A percentile compares a stretch with the other conserved stretches of the same genome.
Conservation (phyloP, 2,329 filamentous ascomycete genomes). For the Aspergillus pseudoviridinutans region DNA sequence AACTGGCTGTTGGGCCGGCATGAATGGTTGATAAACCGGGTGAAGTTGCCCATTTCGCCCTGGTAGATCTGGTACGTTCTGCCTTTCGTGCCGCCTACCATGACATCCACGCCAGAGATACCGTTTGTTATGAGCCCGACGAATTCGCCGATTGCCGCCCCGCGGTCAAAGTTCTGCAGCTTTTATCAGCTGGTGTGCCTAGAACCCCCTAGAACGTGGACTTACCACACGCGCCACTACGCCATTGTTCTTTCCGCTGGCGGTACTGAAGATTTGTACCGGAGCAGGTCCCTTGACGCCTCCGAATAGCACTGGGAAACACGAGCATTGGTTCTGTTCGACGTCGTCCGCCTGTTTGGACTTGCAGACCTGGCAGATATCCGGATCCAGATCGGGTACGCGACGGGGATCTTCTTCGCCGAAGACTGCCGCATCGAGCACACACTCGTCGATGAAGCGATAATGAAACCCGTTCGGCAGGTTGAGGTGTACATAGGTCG, state of each 20-base stretch:
- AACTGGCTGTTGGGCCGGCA: conserved; percentile 57
- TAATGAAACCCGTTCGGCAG: conserved; percentile 18
- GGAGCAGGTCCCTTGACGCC: conserved; percentile 40
- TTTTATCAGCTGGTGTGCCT: background rate
- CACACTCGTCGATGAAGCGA: conserved; percentile 41
- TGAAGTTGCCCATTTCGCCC: conserved; percentile 53
- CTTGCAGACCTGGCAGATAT: conserved; percentile 44
- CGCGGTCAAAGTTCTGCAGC: conserved; percentile 48
- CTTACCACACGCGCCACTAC: conserved; percentile 32
- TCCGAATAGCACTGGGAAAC: conserved; percentile 53
- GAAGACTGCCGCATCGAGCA: conserved; percentile 49
- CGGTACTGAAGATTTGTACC: conserved; percentile 52
- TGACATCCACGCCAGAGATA: conserved; percentile 51
- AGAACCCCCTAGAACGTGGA: background rate
- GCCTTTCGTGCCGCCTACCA: conserved; percentile 44
- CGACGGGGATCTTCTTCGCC: conserved; percentile 49
- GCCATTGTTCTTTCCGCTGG: conserved; percentile 54
- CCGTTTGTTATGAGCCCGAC: conserved; percentile 53
- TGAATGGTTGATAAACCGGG: conserved; percentile 57
- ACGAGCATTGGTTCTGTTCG: conserved; percentile 48
- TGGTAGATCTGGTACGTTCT: conserved; percentile 56
- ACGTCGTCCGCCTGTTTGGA: conserved; percentile 50
- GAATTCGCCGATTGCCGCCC: conserved; percentile 53
- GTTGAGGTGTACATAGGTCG: conserved; percentile 19
- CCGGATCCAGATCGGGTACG: conserved; percentile 29